These are phyloP conservation scores for Zygoascus tannicola DNA, from an alignment of 805 yeast species.

Conservation along the genomic window DNA sequence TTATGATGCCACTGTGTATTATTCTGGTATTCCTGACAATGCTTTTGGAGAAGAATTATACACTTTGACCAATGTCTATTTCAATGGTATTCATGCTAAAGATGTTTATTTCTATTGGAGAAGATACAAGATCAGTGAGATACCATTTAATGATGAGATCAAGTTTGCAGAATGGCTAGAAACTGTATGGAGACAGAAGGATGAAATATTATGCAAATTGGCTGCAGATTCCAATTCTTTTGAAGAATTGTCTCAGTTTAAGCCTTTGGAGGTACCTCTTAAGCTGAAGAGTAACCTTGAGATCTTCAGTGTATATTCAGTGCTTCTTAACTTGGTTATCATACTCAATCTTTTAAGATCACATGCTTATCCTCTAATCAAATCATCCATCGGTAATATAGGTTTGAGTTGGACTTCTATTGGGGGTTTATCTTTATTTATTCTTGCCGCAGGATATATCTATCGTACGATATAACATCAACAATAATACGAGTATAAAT, in stretches of 20 bases:
- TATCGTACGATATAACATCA: too few relatives aligned
- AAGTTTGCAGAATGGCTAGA: conserved; percentile 69
- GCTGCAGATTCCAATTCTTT: conserved; percentile 42
- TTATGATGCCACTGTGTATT: conserved; percentile 79
- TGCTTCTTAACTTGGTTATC: conserved; percentile 22
- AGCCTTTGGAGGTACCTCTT: conserved; percentile 15
- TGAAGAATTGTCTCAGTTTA: not conserved
- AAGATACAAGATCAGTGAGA: conserved; percentile 46
- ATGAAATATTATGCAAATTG: conserved; percentile 54
- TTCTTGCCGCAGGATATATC: too few relatives aligned
- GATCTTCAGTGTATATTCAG: conserved; percentile 26
- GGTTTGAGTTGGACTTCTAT: too few relatives aligned
- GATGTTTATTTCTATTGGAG: conserved; percentile 56
- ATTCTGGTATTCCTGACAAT: conserved; percentile 51
- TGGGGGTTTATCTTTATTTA: too few relatives aligned
- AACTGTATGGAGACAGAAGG: conserved; percentile 70
- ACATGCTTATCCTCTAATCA: not conserved
- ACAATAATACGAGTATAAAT: too few relatives aligned
- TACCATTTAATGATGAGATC: conserved; percentile 50
- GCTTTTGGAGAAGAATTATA: conserved; percentile 73
- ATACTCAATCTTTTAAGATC: not conserved
- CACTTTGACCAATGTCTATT: conserved; percentile 52
- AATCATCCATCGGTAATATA: too few relatives aligned
- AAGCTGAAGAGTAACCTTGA: conserved; percentile 20
- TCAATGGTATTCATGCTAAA: conserved; percentile 65